Evolutionary conservation across 306 rosid genomes (phyloP).

Genomic region (Quercus bicolor): DNA sequence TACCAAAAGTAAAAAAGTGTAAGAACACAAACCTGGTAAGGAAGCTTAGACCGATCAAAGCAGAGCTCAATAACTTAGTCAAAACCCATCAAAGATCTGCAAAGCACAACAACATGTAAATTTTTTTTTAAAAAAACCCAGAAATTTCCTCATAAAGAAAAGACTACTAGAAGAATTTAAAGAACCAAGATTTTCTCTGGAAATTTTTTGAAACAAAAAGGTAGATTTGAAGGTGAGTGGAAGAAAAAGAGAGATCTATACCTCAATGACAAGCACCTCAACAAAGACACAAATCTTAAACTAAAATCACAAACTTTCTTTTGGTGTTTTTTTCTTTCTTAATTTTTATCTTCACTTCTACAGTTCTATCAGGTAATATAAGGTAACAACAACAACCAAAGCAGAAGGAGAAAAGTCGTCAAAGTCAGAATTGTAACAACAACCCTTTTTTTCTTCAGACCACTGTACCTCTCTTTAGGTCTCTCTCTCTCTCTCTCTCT

Average conservation of each 20-base stretch:
- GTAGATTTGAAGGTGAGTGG: slow-evolving; percentile 3
- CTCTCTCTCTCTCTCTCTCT: slow-evolving; percentile 15
- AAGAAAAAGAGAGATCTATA: slow-evolving; percentile 40
- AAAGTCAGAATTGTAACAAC: slow-evolving; percentile 48
- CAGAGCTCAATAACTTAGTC: slow-evolving; percentile 33
- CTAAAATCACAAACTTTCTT: slow-evolving; percentile 17
- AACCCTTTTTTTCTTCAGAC: slow-evolving; percentile 7
- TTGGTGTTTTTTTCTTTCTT: neutral
- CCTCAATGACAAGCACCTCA: slow-evolving; percentile 21
- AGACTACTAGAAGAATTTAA: neutral
- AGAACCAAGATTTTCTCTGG: slow-evolving; percentile 1
- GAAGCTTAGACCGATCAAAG: slow-evolving; percentile 15
- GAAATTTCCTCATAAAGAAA: neutral
- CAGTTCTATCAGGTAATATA: too few species aligned
- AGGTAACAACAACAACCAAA: slow-evolving; percentile 2
- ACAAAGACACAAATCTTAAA: slow-evolving; percentile 4
- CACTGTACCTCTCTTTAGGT: slow-evolving; percentile 4
- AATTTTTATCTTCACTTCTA: neutral
- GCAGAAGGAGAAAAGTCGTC: slow-evolving; percentile 23
- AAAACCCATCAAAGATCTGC: slow-evolving; percentile 32
- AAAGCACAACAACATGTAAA: slow-evolving; percentile 18
- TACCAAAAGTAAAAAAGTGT: neutral
- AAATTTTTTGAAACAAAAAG: slow-evolving; percentile 5
- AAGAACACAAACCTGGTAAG: slow-evolving; percentile 28
- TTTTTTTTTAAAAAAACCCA: neutral